Base-by-base conservation (phyloP, 2,329 filamentous ascomycete genomes). In the Paracoccidioides brasiliensis region DNA sequence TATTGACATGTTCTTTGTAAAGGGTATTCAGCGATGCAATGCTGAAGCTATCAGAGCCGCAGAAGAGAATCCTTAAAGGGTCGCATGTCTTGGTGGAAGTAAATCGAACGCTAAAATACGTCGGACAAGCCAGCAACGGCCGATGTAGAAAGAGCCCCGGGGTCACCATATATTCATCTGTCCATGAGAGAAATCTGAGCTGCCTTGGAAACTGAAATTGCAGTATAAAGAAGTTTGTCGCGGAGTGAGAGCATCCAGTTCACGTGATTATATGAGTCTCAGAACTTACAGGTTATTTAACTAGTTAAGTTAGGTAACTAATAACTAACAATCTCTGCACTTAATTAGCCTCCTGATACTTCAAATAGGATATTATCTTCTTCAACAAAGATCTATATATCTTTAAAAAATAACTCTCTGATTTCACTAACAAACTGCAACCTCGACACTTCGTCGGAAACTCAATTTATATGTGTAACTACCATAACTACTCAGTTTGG, bases 11-110 rank as follows among this genome's bases (percentile, higher is more conserved):
- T 65, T 88, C 85, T 4, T 72, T 65, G 62, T 85, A 70, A 38
- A 98, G 73, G 5, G 86, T 86, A 57, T 74, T 74, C 52, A 98
- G 75, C 1, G 89, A 88, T 53, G 79, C 80, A 64, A 85, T 85
- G 73, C 91, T 96, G 71, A 97, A 95, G 2, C 83, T 78, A 69
- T 98, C 93, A 3, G 91, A 93, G 59, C 93, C 93, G 72, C 90
- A 97, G 72, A 96, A 98, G 3, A 98, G 79, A 54, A 98, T 89
- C 38, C 84, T 80, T 37, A 98, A 76, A 3, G 88, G 86, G 14
- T 77, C 70, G 60, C 67, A 65, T 8, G 65, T 55, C 53, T 65
- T 70, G 38, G 65, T 69, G 1, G 69, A 61, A 38, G 66, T 62
- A 37, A 57, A 63, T 53, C 67, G 55, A 53, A 57, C 7, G 51